These are phyloP conservation scores for Pichia kluyveri DNA, from an alignment of 805 yeast species.

Conservation along the genomic window DNA sequence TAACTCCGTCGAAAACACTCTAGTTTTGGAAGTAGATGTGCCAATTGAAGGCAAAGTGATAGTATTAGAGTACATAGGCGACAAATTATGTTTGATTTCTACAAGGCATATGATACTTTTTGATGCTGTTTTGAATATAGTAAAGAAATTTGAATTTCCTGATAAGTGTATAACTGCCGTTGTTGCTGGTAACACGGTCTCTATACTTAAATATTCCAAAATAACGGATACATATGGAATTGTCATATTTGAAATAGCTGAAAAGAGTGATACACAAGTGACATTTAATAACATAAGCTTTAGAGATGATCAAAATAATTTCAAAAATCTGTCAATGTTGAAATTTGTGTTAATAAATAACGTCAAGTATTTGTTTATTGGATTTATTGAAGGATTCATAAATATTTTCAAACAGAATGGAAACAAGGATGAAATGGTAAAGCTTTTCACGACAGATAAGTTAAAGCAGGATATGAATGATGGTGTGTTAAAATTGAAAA, in stretches of 20 bases:
- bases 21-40: too few relatives aligned
- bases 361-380: background rate
- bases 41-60: background rate
- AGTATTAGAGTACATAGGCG: background rate
- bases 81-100: background rate
- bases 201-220: background rate
- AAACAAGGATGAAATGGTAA: background rate
- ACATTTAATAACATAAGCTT: background rate
- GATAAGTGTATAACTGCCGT: background rate
- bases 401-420: background rate
- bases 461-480: too few relatives aligned
- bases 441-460: background rate
- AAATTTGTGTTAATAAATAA: background rate
- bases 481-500: background rate
- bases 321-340: background rate
- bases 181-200: background rate
- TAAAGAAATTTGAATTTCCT: background rate
- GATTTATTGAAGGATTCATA: background rate
- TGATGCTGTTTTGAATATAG: background rate
- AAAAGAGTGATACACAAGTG: background rate
- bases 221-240: background rate
- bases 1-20: background rate
- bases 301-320: background rate
- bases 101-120: background rate
- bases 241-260: background rate